Evolutionary conservation across 148 eudicot genomes (phyloP), one percentile per base, ranked within the genome.

Genomic region (Rhododendron kiyosumense): DNA sequence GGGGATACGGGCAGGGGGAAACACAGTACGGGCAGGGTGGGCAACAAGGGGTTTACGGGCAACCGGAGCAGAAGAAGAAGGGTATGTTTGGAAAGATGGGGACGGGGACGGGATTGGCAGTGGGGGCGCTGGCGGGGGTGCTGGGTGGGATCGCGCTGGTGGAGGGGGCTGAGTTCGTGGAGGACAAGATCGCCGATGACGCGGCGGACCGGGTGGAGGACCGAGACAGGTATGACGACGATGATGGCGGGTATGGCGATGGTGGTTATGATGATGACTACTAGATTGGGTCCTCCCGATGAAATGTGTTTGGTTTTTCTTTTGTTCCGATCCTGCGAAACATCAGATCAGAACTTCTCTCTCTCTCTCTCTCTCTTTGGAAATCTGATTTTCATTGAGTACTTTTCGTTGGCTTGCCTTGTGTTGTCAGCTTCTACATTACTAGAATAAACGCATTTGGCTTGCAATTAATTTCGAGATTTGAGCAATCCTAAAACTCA

Each of bases 41-140:
- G 83, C 74, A 73, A 65, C 52, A 20, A 15, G 24, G 20, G 7
- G 38, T 2, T 6, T 73, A 73, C 9, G 78, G 78, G 24, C 45
- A 14, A 34, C 41, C 3, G 43, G 20, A 2, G 12, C 80, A 91
- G 88, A 85, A 92, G 89, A 93, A 93, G 89, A 90, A 87, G 86
- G 89, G 93, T 28, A 93, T 92, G 83, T 92, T 89, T 75, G 95
- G 96, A 24, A 65, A 65, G 11, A 65, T 65, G 34, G 18, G 75
- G 76, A 90, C 92, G 95, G 98, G 98, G 86, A 91, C 96, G 24
- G 98, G 99, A 73, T 83, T 96, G 88, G 99, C 96, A 36, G 98
- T 96, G 81, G 99, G 99, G 5, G 98, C 95, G 65, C 94, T 90
- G 0, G 99, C 94, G 7, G 99, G 99, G 57, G 90, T 79, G 59